These are phyloP conservation scores for Dicorynia guianensis DNA, from an alignment of 306 rosid species.

Conservation along the genomic window DNA sequence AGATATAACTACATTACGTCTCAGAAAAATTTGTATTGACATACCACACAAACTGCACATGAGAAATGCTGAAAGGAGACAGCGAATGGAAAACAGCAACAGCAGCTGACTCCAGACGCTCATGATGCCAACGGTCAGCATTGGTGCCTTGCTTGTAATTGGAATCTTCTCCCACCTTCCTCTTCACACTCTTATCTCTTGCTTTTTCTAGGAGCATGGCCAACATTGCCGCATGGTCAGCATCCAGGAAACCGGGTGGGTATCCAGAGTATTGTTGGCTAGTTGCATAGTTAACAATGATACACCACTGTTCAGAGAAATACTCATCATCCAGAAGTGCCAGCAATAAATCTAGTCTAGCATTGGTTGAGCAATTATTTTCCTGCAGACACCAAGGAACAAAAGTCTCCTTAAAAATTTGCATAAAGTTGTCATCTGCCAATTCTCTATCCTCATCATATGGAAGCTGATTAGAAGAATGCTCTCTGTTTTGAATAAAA, in stretches of 20 bases:
- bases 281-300: slow-evolving; percentile 63
- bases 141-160: slow-evolving; percentile 44
- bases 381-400: slow-evolving; percentile 88
- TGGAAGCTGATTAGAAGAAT: slow-evolving; percentile 41
- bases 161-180: slow-evolving; percentile 53
- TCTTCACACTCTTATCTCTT: slow-evolving; percentile 56
- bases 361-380: slow-evolving; percentile 58
- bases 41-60: slow-evolving; percentile 77
- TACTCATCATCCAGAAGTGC: slow-evolving; percentile 77
- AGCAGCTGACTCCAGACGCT: slow-evolving; percentile 74
- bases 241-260: slow-evolving; percentile 50
- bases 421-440: slow-evolving; percentile 63
- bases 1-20: slow-evolving; percentile 21
- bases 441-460: slow-evolving; percentile 43
- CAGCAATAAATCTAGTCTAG: slow-evolving; percentile 80
- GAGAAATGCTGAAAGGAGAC: slow-evolving; percentile 58
- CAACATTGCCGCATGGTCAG: slow-evolving; percentile 64
- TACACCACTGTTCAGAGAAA: slow-evolving; percentile 87
- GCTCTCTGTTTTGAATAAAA: slow-evolving; percentile 54
- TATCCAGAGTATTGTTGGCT: slow-evolving; percentile 53
- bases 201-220: slow-evolving; percentile 79
- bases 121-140: slow-evolving; percentile 73
- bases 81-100: slow-evolving; percentile 64
- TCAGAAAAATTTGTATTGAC: slow-evolving; percentile 42
- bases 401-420: slow-evolving; percentile 73